Evolutionary conservation across 352 stramenopile species (phyloP), one percentile per base, ranked within the genome.

Genomic region (Plasmopara viticola): DNA sequence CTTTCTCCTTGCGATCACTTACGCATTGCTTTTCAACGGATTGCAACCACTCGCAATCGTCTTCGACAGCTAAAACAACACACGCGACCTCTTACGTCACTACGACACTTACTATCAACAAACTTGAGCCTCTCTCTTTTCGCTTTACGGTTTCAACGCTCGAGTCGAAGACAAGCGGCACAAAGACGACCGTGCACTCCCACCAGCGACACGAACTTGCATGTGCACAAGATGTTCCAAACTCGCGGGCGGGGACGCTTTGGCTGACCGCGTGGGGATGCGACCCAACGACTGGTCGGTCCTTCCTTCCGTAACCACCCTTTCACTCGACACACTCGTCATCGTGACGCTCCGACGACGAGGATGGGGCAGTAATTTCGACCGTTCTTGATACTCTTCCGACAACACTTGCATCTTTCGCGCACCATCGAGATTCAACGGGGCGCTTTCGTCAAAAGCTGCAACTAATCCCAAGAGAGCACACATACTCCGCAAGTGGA

Each of bases 401-500:
- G 84, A 94, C 12, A 94, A 56, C 29, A 94, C 80, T 48, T 94
- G 81, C 77, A 94, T 90, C 58, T 94, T 92, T 40, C 81, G 81
- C 25, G 84, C 84, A 10, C 78, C 79, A 34, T 94, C 84, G 30
- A 94, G 37, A 48, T 92, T 94, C 9, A 94, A 53, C 35, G 84
- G 84, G 40, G 72, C 77, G 44, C 74, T 88, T 58, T 85, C 76
- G 31, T 90, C 83, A 44, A 90, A 90, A 0, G 76, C 68, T 56
- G 70, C 64, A 48, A 90, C 51, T 54, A 87, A 76, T 8, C 80
- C 80, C 79, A 97, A 96, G 9, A 82, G 81, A 18, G 92, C 92
- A 29, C 95, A 84, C 87, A 98, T 97, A 4, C 86, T 94, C 39
- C 95, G 89, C 51, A 98, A 59, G 48, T 98, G 84, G 61, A 98